Evolutionary conservation across 2,329 filamentous ascomycete genomes (phyloP).

Genomic region (Xylariaceae sp.): DNA sequence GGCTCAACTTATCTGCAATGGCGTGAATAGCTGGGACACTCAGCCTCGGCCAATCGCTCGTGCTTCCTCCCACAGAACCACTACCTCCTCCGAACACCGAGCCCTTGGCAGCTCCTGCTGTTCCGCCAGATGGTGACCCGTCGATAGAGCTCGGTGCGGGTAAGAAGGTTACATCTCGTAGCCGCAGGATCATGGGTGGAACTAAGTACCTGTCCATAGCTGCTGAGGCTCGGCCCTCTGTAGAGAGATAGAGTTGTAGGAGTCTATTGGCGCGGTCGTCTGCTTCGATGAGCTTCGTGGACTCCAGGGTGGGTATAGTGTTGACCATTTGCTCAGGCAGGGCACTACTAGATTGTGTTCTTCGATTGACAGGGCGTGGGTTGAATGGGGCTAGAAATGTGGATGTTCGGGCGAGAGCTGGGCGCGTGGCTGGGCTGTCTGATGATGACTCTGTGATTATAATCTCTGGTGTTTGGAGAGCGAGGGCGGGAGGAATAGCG

Average conservation of each 20-base stretch:
- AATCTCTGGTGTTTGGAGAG: neutral
- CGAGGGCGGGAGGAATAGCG: neutral
- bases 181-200: conserved; percentile 25
- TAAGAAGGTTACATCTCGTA: conserved; percentile 22
- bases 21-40: conserved; percentile 30
- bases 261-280: conserved; percentile 14
- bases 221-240: conserved; percentile 13
- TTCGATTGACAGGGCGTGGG: too few species aligned
- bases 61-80: neutral
- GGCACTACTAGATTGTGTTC: neutral
- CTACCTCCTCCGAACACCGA: neutral
- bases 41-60: conserved; percentile 23
- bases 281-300: conserved; percentile 4
- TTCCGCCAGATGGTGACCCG: neutral
- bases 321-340: neutral
- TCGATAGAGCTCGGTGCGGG: neutral
- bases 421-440: neutral
- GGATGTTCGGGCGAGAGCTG: neutral
- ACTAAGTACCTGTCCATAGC: conserved; percentile 21
- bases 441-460: neutral
- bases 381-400: neutral
- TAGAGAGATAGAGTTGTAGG: conserved; percentile 16
- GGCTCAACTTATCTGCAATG: conserved; percentile 27
- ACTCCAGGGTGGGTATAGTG: neutral
- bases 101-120: neutral